A percentile compares a stretch with the other conserved stretches of the same genome.
Conservation (phyloP, 805 yeast genomes). For the Ogataea haglerorum region DNA sequence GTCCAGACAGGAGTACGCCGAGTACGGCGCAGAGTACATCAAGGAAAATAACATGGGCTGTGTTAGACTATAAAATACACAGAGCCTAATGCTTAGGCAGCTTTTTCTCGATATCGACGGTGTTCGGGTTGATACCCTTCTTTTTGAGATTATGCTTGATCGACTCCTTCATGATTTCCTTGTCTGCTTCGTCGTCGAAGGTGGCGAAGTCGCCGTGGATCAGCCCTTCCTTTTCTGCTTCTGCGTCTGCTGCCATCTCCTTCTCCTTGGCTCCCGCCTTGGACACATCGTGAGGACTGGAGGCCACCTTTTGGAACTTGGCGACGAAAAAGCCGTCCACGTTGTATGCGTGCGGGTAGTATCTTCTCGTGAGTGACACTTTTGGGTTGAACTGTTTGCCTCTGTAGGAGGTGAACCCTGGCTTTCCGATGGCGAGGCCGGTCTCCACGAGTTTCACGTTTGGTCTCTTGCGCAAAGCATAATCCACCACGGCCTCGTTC, state of each 20-base stretch:
- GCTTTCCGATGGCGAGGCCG: slow-evolving; percentile 90
- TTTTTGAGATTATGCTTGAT: slow-evolving; percentile 62
- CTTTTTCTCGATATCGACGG: slow-evolving; percentile 30
- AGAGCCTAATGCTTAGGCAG: slow-evolving; percentile 8
- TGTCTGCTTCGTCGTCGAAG: slow-evolving; percentile 76
- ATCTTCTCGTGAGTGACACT: slow-evolving; percentile 81
- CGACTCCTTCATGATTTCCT: slow-evolving; percentile 63
- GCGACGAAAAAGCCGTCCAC: slow-evolving; percentile 99
- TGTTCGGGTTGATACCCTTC: slow-evolving; percentile 70
- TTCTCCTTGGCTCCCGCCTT: slow-evolving; percentile 88
- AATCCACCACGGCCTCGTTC: slow-evolving; percentile 98
- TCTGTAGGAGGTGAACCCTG: slow-evolving; percentile 89
- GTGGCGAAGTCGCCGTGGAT: slow-evolving; percentile 83
- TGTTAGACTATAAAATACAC: slow-evolving; percentile 19
- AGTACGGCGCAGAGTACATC: slow-evolving; percentile 84
- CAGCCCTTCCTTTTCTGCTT: slow-evolving; percentile 72
- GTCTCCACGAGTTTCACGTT: slow-evolving; percentile 93
- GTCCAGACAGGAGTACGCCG: slow-evolving; percentile 74
- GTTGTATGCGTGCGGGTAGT: slow-evolving; percentile 97
- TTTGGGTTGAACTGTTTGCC: slow-evolving; percentile 86
- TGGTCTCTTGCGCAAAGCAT: slow-evolving; percentile 93
- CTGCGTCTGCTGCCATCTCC: slow-evolving; percentile 76
- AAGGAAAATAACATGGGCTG: slow-evolving; percentile 78
- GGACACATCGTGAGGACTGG: slow-evolving; percentile 80
- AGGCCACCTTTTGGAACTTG: slow-evolving; percentile 84